Base-by-base conservation (phyloP, 2,329 filamentous ascomycete species). In the Trichoderma asperellum region DNA sequence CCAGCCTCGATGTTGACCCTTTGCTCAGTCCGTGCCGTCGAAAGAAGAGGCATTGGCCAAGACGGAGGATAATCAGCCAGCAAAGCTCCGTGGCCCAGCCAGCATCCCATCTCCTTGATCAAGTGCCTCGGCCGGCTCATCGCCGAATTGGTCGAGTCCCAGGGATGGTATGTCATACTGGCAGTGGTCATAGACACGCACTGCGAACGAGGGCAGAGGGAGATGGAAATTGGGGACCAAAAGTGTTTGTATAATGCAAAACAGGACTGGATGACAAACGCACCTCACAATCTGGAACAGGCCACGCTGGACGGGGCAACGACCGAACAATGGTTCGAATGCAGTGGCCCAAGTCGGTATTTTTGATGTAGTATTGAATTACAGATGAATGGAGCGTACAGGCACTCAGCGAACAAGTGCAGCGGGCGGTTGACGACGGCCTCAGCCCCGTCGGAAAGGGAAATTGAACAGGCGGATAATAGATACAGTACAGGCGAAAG, bases 261-360 rank as follows among this genome's bases (percentile, higher is more conserved):
- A 60, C 24, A 40, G 34, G 11, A 16, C 10, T 10, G 57, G 27
- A 7, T 34, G 32, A n/a, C 57, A 35, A 32, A 68, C 65, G 40
- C 56, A 68, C 65, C 65, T 68, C 37, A 27, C 65, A 53, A 7
- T 32, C 35, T 56, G 57, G 8, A 58, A 56, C 27, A 34, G n/a
- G 5, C 47, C 21, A 61, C 47, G n/a, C 27, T 27, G 27, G 65
- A 53, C 27, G 18, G 43, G 12, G 56, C 40, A 67, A 59, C 24
- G 29, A 21, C 55, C 53, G 34, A 49, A 29, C 37, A 37, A 24
- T 24, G 32, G 34, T 43, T 61, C 57, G 65, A 61, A 61, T 49
- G 18, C 65, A 11, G 37, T 32, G 34, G 32, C 47, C 11, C 34
- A 40, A 12, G 21, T 18, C 24, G n/a, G 16, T 62, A 34, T 24